Conservation (phyloP, 140 eudicot genomes). For the Oenanthe javanica region DNA sequence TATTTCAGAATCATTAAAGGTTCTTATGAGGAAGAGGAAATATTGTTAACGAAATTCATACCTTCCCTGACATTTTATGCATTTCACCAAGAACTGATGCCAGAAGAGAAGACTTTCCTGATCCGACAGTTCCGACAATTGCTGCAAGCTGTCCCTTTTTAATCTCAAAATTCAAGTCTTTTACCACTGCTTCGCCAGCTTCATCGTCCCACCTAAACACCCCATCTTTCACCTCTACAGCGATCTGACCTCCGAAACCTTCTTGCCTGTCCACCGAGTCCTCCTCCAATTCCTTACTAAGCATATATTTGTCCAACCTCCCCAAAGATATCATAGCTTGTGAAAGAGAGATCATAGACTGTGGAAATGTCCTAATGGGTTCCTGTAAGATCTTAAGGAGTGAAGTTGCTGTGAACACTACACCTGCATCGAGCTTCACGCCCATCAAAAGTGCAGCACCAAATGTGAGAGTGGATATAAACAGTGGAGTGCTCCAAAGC, state of each 20-base stretch:
- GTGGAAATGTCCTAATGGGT: conserved; percentile 80
- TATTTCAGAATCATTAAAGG: background rate
- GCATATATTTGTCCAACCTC: conserved; percentile 61
- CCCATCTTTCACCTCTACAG: conserved; percentile 57
- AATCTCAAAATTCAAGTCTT: conserved; percentile 50
- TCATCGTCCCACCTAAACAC: conserved; percentile 87
- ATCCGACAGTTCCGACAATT: conserved; percentile 87
- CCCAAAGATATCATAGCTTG: conserved; percentile 74
- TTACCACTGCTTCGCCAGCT: conserved; percentile 45
- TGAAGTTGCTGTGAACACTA: conserved; percentile 73
- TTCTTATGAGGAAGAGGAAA: background rate
- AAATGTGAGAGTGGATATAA: conserved; percentile 62
- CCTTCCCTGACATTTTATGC: conserved; percentile 76
- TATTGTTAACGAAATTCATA: conserved; percentile 13
- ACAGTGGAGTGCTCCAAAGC: conserved; percentile 64
- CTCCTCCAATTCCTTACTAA: conserved; percentile 65
- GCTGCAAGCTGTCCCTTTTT: conserved; percentile 76
- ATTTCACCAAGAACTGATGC: conserved; percentile 94
- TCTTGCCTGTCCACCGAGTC: conserved; percentile 52
- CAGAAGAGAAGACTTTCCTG: conserved; percentile 85
- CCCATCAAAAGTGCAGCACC: conserved; percentile 63
- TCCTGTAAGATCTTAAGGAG: conserved; percentile 76
- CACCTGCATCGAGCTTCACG: conserved; percentile 60
- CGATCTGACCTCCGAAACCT: conserved; percentile 40
- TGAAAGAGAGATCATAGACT: conserved; percentile 71